Base-by-base conservation (phyloP, 192 early-diverging fungal genomes). In the Rhizoclosmatium globosum region DNA sequence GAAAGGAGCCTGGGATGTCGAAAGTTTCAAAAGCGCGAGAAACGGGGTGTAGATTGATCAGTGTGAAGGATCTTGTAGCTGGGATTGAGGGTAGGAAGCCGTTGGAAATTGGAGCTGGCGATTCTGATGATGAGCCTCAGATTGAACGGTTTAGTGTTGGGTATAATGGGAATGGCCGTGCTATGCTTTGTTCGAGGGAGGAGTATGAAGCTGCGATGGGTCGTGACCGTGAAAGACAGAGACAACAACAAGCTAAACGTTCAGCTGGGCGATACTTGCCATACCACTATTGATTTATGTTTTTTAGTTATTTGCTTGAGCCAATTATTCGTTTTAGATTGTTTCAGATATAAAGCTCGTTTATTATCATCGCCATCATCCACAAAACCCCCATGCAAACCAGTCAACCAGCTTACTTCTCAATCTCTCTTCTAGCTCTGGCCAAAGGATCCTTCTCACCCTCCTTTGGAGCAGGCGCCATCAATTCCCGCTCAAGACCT, bases 401-500 rank as follows among this genome's bases (percentile, higher is more conserved):
- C 50, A 53, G 17, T 53, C 17, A 53, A 57, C 58, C 46, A 19
- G 7, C 13, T 79, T 47, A 79, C 68, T 71, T 69, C 43, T 60
- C 77, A n/a, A 79, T 61, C 46, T 79, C 77, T 23, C 77, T 41
- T 19, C 77, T 39, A 4, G 77, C 68, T 23, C 77, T 56, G 13
- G 77, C 66, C 9, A 79, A 43, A 19, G 78, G 78, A 53, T 79
- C 78, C 42, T 64, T 47, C 19, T 74, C 78, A n/a, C 67, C 79
- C 11, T 47, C 43, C 47, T 47, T 50, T 3, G 81, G 81, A 21
- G 81, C 74, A 17, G 82, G 53, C n/a, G 83, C 77, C 3, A 87
- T 53, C 45, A 87, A 53, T 73, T 88, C 87, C 39, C 85, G 53
- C 46, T 78, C 77, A 19, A 86, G 46, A 23, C 65, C 38, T 11